phyloP scores from a whole-genome alignment of 2,329 filamentous ascomycete species.

The Talaromyces sp. region DNA sequence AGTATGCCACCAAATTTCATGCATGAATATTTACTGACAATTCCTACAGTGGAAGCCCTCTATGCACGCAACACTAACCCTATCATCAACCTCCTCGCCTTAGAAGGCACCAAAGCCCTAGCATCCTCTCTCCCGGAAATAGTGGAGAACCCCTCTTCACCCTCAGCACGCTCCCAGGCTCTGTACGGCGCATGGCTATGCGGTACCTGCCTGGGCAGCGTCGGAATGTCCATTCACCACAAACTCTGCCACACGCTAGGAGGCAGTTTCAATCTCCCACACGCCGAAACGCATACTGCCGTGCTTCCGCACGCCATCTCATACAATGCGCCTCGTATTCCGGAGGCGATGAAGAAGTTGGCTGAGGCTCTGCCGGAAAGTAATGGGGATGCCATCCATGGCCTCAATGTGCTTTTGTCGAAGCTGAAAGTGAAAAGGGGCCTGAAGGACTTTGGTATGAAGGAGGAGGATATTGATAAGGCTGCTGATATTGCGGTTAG shows the following conservation, averaged over 20 bases:
- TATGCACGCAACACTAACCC: slow-evolving; percentile 64
- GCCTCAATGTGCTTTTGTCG: slow-evolving; percentile 56
- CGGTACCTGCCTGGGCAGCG: slow-evolving; percentile 59
- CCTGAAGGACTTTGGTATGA: slow-evolving; percentile 58
- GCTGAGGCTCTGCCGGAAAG: slow-evolving; percentile 56
- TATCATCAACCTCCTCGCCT: slow-evolving; percentile 57
- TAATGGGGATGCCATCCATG: slow-evolving; percentile 58
- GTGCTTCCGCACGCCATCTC: slow-evolving; percentile 63
- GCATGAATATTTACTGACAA: background rate
- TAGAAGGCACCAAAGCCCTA: slow-evolving; percentile 57
- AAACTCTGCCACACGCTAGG: slow-evolving; percentile 67
- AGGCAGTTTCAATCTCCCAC: slow-evolving; percentile 62
- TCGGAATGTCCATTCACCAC: slow-evolving; percentile 65
- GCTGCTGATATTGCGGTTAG: slow-evolving; percentile 59
- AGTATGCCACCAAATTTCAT: slow-evolving; percentile 20
- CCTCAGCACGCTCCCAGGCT: slow-evolving; percentile 52
- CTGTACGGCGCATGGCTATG: slow-evolving; percentile 66
- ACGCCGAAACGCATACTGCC: slow-evolving; percentile 65
- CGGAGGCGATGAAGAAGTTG: slow-evolving; percentile 53
- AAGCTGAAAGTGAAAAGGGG: slow-evolving; percentile 55
- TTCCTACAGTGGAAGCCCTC: slow-evolving; percentile 56
- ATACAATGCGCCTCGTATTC: slow-evolving; percentile 60
- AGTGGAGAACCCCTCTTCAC: slow-evolving; percentile 45
- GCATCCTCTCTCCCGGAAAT: slow-evolving; percentile 56
- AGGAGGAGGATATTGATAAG: slow-evolving; percentile 60